Base-by-base conservation (phyloP, 371 early-diverging fungal species). In the Mucor plumbeus region DNA sequence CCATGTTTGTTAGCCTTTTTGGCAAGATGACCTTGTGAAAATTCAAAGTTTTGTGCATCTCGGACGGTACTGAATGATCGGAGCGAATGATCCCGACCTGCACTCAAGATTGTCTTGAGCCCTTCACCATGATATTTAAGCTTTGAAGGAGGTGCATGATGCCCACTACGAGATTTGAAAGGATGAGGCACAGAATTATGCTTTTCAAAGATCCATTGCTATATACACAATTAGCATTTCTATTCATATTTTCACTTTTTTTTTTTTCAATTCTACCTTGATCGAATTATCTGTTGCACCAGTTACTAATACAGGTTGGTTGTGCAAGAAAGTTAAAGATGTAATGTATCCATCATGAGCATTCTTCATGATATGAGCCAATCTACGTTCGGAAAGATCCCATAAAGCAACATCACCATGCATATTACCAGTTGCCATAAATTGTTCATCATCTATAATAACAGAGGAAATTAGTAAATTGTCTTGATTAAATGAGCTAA, bases 161-260 rank as follows among this genome's bases (percentile, higher is more conserved):
- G 98, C 6, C 99, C 99, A 58, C 89, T 86, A 26, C 96, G 90
- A 10, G 85, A 88, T 54, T 90, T 92, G 60, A 94, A 80, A 7
- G 95, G 80, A 4, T 94, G 85, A 17, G 96, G 96, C 0, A 86
- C 80, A 19, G 90, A 89, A 69, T 94, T 94, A 21, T 86, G 76
- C 26, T 87, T 86, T 71, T 97, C 98, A 82, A 97, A 97, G 21
- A 96, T 87, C 98, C 98, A 98, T 84, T 94, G 91, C 88, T 91
- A 72, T 38, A 44, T 1, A 57, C 3, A 21, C 54, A 58, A 26
- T 26, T 26, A 26, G 26, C 3, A 26, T 26, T 26, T 26, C 26
- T 26, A 26, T 26, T 26, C 26, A 26, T 26, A 26, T 41, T 14
- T 19, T 19, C 17, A 31, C 19, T 14, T 2, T 7, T 15, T 54